phyloP scores from a whole-genome alignment of 2,329 filamentous ascomycete species.

The Colletotrichum zoysiae region DNA sequence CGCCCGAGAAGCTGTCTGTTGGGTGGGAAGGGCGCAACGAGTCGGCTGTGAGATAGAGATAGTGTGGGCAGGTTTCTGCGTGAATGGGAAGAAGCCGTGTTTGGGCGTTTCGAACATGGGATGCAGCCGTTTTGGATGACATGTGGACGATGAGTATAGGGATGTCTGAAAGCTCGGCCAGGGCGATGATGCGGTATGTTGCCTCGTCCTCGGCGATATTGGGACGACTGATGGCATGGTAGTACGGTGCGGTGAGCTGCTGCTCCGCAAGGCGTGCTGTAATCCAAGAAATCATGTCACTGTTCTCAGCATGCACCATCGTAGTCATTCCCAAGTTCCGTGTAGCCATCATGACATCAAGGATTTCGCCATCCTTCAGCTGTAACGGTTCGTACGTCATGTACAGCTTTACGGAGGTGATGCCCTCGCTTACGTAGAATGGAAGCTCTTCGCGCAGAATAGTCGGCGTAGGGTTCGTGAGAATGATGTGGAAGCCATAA shows the following conservation, averaged over 20 bases:
- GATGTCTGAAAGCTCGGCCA: conserved; percentile 62
- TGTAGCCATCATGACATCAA: conserved; percentile 63
- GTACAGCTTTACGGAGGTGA: conserved; percentile 64
- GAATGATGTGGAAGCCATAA: conserved; percentile 67
- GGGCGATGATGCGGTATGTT: conserved; percentile 64
- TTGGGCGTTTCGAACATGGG: conserved; percentile 59
- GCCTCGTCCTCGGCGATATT: conserved; percentile 64
- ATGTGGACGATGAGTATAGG: conserved; percentile 68
- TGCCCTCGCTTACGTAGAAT: conserved; percentile 54
- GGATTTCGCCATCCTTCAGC: conserved; percentile 61
- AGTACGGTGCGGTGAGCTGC: conserved; percentile 62
- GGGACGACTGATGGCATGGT: conserved; percentile 63
- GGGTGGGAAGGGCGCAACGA: conserved; percentile 51
- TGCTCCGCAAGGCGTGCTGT: conserved; percentile 64
- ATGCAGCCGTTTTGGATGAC: conserved; percentile 59
- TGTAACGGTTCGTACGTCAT: conserved; percentile 66
- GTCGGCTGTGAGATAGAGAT: conserved; percentile 65
- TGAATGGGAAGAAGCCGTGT: conserved; percentile 60
- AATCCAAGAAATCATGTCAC: conserved; percentile 66
- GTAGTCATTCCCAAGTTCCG: conserved; percentile 50
- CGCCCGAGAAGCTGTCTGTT: conserved; percentile 65
- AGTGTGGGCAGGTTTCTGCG: conserved; percentile 69
- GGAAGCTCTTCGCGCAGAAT: conserved; percentile 54
- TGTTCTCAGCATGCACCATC: conserved; percentile 68
- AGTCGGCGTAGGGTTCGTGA: conserved; percentile 57